Conservation (phyloP, 805 yeast genomes). For the Zygosaccharomyces gambellarensis region DNA sequence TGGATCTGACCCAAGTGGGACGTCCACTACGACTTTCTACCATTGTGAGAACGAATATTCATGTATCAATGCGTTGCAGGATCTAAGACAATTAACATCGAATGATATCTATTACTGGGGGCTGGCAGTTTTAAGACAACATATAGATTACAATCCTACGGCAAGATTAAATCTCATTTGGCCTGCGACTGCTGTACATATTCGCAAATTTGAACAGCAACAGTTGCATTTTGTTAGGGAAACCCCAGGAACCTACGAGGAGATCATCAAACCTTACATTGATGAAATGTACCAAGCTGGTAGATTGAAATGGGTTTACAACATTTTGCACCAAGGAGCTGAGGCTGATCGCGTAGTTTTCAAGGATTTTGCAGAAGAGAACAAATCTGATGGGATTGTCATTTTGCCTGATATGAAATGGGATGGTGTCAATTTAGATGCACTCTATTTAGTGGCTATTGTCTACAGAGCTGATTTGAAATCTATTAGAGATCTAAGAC, state of each 20-base stretch:
- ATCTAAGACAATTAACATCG: slow-evolving; percentile 41
- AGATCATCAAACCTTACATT: slow-evolving; percentile 68
- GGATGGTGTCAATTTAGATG: slow-evolving; percentile 68
- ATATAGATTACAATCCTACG: slow-evolving; percentile 46
- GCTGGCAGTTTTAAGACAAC: slow-evolving; percentile 45
- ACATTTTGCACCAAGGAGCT: slow-evolving; percentile 73
- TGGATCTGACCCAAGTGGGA: slow-evolving; percentile 9
- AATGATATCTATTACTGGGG: slow-evolving; percentile 91
- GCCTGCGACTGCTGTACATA: slow-evolving; percentile 87
- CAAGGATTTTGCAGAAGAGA: slow-evolving; percentile 48
- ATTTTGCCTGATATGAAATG: slow-evolving; percentile 94
- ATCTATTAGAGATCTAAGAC: slow-evolving; percentile 69
- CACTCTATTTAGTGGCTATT: slow-evolving; percentile 74
- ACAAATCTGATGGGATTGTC: slow-evolving; percentile 53
- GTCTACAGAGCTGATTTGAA: slow-evolving; percentile 64
- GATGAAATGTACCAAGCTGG: slow-evolving; percentile 63
- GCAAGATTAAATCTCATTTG: slow-evolving; percentile 72
- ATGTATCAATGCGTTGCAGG: slow-evolving; percentile 29
- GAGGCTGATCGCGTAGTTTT: slow-evolving; percentile 78
- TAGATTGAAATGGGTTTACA: slow-evolving; percentile 83
- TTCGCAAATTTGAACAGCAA: slow-evolving; percentile 66
- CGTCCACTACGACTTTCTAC: slow-evolving; percentile 9
- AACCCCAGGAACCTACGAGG: slow-evolving; percentile 69
- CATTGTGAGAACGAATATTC: slow-evolving; percentile 20
- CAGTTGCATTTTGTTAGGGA: slow-evolving; percentile 61